Evolutionary conservation across 768 basidiomycete species (phyloP).

Genomic region (Xerocomus potaroensis): DNA sequence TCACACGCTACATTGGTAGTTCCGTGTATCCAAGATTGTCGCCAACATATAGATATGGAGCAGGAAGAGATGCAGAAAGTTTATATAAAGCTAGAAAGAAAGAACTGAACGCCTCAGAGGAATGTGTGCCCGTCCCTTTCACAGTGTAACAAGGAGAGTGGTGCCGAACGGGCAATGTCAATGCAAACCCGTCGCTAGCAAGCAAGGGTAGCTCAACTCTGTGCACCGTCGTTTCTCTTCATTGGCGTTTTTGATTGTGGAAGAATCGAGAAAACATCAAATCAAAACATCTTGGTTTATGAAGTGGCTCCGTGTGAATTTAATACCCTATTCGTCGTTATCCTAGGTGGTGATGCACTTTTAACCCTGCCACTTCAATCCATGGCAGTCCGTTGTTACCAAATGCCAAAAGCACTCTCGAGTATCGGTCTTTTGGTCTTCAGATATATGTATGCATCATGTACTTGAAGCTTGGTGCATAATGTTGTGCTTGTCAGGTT

Average conservation of each 20-base stretch:
- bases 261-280: slow-evolving; percentile 32
- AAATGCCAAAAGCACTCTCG: too few species aligned
- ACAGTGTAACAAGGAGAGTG: slow-evolving; percentile 50
- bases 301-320: slow-evolving; percentile 12
- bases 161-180: slow-evolving; percentile 68
- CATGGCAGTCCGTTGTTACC: too few species aligned
- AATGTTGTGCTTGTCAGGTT: too few species aligned
- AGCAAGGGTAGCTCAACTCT: slow-evolving; percentile 49
- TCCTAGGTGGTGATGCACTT: too few species aligned
- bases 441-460: too few species aligned
- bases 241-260: slow-evolving; percentile 47
- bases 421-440: too few species aligned
- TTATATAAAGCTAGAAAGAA: too few species aligned
- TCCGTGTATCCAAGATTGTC: neutral
- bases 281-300: slow-evolving; percentile 3
- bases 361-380: too few species aligned
- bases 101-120: slow-evolving; percentile 58
- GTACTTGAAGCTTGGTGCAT: too few species aligned
- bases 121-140: slow-evolving; percentile 55
- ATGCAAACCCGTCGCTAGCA: slow-evolving; percentile 37
- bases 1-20: slow-evolving; percentile 77
- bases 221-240: slow-evolving; percentile 55
- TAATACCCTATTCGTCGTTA: slow-evolving; percentile 13
- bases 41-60: too few species aligned
- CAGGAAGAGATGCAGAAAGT: neutral